Evolutionary conservation across 192 early-diverging fungal genomes (phyloP), one percentile per base, ranked within the genome.

Genomic region (Linderina pennispora): DNA sequence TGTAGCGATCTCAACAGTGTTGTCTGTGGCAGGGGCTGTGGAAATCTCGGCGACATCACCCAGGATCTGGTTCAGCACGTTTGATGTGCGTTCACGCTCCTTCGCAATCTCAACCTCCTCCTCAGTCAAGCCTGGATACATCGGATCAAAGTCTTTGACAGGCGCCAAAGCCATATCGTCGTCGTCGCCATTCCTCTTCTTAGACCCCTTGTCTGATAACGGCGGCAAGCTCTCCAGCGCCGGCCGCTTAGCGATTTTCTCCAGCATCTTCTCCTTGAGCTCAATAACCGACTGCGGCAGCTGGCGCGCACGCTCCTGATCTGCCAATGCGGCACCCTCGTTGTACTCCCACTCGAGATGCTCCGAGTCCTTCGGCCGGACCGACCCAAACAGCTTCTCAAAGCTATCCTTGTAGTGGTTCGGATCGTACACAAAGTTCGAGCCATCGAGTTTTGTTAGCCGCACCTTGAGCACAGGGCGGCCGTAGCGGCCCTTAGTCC

Each of bases 381-480:
- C 48, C 0, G 47, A 50, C 5, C 57, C 64, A 40, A 50, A 51
- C 17, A 84, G 48, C 37, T 82, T 82, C 17, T 73, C 72, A 36
- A 81, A 63, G 39, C 69, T 80, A 43, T 84, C 74, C 55, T 84
- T 85, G 60, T 83, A 78, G 42, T 79, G 74, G 5, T 68, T 59
- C 2, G 85, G 85, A 31, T 90, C 85, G 47, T 77, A 80, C 9
- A 74, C 79, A 55, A 90, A 70, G 62, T 32, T 40, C 36, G 74
- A 73, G 8, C 82, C 79, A 48, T 80, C 71, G 16, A 58, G 55
- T 50, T 60, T 79, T 19, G 68, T 55, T 18, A 85, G 36, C n/a
- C 75, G 71, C 71, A 86, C 76, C 28, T 84, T 78, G 7, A 85
- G 69, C 34, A 88, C 82, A 8, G 82, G 84, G 17, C 85, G 77